These are phyloP conservation scores for Patellaria atrata DNA, from an alignment of 495 filamentous ascomycete species.

Conservation along the genomic window DNA sequence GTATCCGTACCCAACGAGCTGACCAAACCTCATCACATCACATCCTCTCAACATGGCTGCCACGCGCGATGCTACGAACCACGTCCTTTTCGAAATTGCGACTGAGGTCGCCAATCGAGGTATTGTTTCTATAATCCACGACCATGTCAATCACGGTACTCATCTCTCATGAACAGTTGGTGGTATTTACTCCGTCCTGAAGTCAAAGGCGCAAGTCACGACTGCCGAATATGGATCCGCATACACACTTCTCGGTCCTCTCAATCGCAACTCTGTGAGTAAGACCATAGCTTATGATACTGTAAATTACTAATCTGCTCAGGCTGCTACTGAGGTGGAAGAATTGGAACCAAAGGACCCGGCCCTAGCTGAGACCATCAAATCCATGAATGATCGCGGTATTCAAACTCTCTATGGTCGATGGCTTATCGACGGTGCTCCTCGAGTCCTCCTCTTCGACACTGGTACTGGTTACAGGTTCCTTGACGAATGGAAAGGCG, in stretches of 20 bases:
- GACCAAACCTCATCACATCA: no score
- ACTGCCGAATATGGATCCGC: conserved; percentile 96
- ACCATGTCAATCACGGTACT: conserved; percentile 1
- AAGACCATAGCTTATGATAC: not conserved
- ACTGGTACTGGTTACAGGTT: conserved; percentile 83
- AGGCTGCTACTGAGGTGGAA: conserved; percentile 95
- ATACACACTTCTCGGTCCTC: conserved; percentile 88
- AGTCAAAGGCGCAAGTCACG: conserved; percentile 95
- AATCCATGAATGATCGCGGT: conserved; percentile 78
- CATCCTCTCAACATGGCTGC: no score
- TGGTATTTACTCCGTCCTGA: conserved; percentile 97
- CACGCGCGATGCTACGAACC: conserved; percentile 57
- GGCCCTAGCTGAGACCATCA: conserved; percentile 65
- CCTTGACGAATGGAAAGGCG: conserved; percentile 92
- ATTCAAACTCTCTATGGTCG: conserved; percentile 85
- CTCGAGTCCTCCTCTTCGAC: conserved; percentile 85
- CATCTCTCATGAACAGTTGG: conserved; percentile 44
- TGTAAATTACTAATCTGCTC: conserved; percentile 3
- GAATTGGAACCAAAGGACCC: conserved; percentile 71
- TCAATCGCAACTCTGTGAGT: conserved; percentile 76
- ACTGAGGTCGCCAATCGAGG: conserved; percentile 95
- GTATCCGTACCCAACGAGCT: no score
- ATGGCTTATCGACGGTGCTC: conserved; percentile 96
- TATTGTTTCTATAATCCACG: conserved; percentile 29
- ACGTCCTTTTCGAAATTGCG: conserved; percentile 84